These are phyloP conservation scores for Escallonia herrerae DNA, from an alignment of 129 eudicot genomes.

Conservation along the genomic window DNA sequence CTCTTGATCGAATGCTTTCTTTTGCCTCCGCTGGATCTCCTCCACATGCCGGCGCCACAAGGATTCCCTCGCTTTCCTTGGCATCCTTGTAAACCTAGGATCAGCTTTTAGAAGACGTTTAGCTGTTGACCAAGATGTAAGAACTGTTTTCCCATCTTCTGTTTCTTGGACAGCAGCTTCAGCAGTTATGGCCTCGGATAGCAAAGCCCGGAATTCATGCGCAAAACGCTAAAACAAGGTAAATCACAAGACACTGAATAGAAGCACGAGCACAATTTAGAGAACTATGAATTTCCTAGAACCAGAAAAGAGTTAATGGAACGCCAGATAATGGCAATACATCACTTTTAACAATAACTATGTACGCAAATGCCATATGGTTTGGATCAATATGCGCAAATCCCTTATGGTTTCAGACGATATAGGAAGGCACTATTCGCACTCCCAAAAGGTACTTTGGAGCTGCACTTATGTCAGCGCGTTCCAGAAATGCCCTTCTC, in stretches of 20 bases:
- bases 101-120: slow-evolving; percentile 61
- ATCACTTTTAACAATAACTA: too few species aligned
- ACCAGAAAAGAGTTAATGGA: too few species aligned
- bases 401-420: too few species aligned
- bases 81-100: slow-evolving; percentile 64
- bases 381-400: too few species aligned
- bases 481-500: too few species aligned
- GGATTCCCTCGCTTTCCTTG: slow-evolving; percentile 83
- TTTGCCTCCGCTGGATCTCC: slow-evolving; percentile 57
- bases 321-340: too few species aligned
- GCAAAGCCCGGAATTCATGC: slow-evolving; percentile 53
- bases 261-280: too few species aligned
- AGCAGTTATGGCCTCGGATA: slow-evolving; percentile 55
- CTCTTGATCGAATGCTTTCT: slow-evolving; percentile 32
- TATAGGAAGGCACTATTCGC: too few species aligned
- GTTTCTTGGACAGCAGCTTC: slow-evolving; percentile 64
- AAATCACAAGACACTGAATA: neutral
- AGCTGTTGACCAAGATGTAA: slow-evolving; percentile 94
- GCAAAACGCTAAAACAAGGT: slow-evolving; percentile 51
- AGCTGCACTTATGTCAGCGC: too few species aligned
- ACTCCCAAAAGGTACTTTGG: too few species aligned
- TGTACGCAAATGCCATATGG: too few species aligned
- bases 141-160: slow-evolving; percentile 70
- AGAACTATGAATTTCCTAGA: too few species aligned
- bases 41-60: slow-evolving; percentile 89